A percentile compares a stretch with the other conserved stretches of the same genome.
These are phyloP conservation scores for Nemania bipapillata DNA, from an alignment of 2,329 filamentous ascomycete genomes.

Conservation along the genomic window DNA sequence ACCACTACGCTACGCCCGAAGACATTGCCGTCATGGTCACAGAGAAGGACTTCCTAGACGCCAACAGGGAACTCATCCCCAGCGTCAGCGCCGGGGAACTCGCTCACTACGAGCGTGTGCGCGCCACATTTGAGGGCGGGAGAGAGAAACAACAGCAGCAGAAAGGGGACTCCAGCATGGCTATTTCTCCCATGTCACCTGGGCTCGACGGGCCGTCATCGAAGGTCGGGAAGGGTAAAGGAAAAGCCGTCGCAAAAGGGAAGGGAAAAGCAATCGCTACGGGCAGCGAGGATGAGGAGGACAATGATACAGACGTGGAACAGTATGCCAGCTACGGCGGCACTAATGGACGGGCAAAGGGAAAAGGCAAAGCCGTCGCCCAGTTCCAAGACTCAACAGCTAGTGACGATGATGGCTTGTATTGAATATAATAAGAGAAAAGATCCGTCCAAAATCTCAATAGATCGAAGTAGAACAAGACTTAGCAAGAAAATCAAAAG, in stretches of 20 bases:
- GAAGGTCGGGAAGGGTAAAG: conserved; percentile 48
- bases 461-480: conserved; percentile 3
- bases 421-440: conserved; percentile 53
- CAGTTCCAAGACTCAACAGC: conserved; percentile 65
- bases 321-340: conserved; percentile 45
- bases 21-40: conserved; percentile 89
- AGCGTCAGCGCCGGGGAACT: conserved; percentile 93
- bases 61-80: conserved; percentile 86
- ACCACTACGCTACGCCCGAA: conserved; percentile 83
- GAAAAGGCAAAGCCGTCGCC: conserved; percentile 67
- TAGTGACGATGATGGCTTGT: conserved; percentile 68
- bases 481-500: not conserved
- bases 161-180: conserved; percentile 42
- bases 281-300: conserved; percentile 50
- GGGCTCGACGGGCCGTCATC: conserved; percentile 32
- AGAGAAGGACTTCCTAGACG: conserved; percentile 86
- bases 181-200: conserved; percentile 32
- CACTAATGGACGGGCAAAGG: conserved; percentile 55
- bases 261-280: conserved; percentile 54
- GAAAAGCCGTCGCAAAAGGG: conserved; percentile 54
- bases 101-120: conserved; percentile 86
- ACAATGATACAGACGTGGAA: conserved; percentile 49
- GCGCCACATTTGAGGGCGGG: conserved; percentile 80
- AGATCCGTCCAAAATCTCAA: not conserved
- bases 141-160: conserved; percentile 60